phyloP scores from a whole-genome alignment of 2,329 filamentous ascomycete genomes.

The Penicillium sp. region DNA sequence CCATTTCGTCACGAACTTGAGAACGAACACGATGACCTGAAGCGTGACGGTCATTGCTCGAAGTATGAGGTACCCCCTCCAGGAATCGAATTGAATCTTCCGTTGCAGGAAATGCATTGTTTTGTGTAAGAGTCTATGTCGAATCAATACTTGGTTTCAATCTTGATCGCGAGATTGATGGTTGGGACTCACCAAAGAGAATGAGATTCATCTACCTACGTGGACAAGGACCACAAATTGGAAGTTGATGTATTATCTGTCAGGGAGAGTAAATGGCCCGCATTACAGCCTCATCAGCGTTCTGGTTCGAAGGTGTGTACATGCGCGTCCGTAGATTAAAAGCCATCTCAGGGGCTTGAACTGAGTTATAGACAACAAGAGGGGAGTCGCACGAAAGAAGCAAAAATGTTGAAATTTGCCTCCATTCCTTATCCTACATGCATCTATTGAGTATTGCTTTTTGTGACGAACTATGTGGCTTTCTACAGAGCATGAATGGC shows the following conservation, averaged over 20 bases:
- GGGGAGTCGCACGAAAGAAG: neutral
- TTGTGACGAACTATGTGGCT: neutral
- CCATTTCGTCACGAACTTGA: neutral
- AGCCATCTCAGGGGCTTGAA: neutral
- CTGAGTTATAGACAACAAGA: neutral
- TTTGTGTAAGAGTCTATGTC: neutral
- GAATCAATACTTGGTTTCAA: neutral
- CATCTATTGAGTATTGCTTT: conserved; percentile 1
- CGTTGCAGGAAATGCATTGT: neutral
- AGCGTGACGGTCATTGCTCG: neutral
- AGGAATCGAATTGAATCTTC: neutral
- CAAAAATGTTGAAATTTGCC: neutral
- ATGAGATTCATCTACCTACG: neutral
- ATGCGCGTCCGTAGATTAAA: neutral
- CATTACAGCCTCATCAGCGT: neutral
- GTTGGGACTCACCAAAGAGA: neutral
- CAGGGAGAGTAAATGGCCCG: neutral
- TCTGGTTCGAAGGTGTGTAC: neutral
- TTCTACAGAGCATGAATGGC: neutral
- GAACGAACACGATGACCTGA: neutral
- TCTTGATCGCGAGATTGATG: neutral
- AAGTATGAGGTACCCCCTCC: neutral
- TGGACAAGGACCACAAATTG: neutral
- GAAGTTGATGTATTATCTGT: neutral
- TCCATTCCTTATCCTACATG: neutral